Evolutionary conservation across 345 rosid species (phyloP).

Genomic region (Aethionema arabicum): DNA sequence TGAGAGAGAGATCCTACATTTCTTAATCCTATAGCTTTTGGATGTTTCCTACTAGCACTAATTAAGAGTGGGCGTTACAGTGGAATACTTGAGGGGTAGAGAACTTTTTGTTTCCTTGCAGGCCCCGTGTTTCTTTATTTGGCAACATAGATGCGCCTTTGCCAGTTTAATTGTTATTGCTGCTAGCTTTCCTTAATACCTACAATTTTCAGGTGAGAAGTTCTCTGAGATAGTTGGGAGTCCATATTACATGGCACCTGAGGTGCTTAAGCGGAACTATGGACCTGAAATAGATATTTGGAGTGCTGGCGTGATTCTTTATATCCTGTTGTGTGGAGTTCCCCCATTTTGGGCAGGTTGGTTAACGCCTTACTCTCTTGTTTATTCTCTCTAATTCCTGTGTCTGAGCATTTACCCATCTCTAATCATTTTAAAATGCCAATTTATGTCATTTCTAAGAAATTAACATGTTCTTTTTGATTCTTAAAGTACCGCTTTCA

Average conservation of each 20-base stretch:
- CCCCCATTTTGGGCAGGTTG: slow-evolving; percentile 99
- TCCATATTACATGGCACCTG: slow-evolving; percentile 99
- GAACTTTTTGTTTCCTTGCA: slow-evolving; percentile 5
- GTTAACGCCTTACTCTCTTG: slow-evolving; percentile 22
- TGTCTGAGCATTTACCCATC: slow-evolving; percentile 7
- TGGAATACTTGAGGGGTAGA: slow-evolving; percentile 4
- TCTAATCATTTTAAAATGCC: neutral
- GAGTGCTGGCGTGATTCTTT: slow-evolving; percentile 99
- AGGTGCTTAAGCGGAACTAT: slow-evolving; percentile 92
- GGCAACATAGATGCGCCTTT: neutral
- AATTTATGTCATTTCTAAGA: neutral
- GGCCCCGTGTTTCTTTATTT: slow-evolving; percentile 21
- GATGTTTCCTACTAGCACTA: neutral
- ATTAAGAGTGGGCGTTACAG: slow-evolving; percentile 8
- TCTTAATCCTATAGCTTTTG: slow-evolving; percentile 16
- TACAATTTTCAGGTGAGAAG: slow-evolving; percentile 61
- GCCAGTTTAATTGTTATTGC: neutral
- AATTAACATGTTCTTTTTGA: neutral
- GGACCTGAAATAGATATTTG: slow-evolving; percentile 99
- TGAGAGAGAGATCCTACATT: slow-evolving; percentile 5
- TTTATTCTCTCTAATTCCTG: neutral
- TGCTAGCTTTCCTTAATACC: slow-evolving; percentile 12
- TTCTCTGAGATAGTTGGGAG: slow-evolving; percentile 99
- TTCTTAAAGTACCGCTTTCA: slow-evolving; percentile 1
- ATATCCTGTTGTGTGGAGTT: slow-evolving; percentile 91